Evolutionary conservation across 2,329 filamentous ascomycete genomes (phyloP).

Genomic region (Hortaea werneckii): DNA sequence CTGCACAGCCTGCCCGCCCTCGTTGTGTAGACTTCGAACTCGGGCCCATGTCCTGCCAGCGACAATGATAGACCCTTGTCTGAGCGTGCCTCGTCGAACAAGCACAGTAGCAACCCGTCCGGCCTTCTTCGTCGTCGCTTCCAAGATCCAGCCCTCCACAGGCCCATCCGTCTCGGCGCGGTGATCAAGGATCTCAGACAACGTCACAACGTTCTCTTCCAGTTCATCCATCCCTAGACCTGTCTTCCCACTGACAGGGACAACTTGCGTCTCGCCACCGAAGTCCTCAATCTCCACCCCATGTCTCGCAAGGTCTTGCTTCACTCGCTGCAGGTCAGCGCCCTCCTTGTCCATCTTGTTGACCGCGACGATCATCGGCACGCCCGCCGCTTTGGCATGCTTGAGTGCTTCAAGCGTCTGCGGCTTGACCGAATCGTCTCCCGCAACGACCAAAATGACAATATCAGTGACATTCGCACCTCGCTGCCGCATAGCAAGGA

Average conservation of each 20-base stretch:
- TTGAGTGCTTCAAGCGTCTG: conserved; percentile 95
- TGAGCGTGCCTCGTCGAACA: conserved; percentile 76
- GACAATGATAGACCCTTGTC: conserved; percentile 70
- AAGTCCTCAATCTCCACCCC: conserved; percentile 90
- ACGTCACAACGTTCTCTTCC: conserved; percentile 77
- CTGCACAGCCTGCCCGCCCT: conserved; percentile 61
- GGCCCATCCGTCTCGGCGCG: conserved; percentile 66
- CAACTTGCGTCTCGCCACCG: conserved; percentile 87
- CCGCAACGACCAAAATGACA: conserved; percentile 87
- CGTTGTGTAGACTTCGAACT: conserved; percentile 75
- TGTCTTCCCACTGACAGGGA: conserved; percentile 86
- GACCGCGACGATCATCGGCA: conserved; percentile 94
- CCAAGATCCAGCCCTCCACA: conserved; percentile 88
- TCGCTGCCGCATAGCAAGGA: conserved; percentile 88
- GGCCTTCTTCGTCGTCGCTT: conserved; percentile 75
- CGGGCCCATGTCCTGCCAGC: conserved; percentile 82
- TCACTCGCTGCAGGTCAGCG: conserved; percentile 71
- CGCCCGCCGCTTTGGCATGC: conserved; percentile 75
- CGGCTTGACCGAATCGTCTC: conserved; percentile 94
- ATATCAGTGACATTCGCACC: conserved; percentile 96
- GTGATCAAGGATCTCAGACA: conserved; percentile 84
- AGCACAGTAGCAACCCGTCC: conserved; percentile 84
- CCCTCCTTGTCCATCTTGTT: conserved; percentile 93
- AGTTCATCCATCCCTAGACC: conserved; percentile 83
- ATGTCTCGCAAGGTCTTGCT: conserved; percentile 71